phyloP scores from a whole-genome alignment of 257 asterid genomes.

The Salvia hispanica region DNA sequence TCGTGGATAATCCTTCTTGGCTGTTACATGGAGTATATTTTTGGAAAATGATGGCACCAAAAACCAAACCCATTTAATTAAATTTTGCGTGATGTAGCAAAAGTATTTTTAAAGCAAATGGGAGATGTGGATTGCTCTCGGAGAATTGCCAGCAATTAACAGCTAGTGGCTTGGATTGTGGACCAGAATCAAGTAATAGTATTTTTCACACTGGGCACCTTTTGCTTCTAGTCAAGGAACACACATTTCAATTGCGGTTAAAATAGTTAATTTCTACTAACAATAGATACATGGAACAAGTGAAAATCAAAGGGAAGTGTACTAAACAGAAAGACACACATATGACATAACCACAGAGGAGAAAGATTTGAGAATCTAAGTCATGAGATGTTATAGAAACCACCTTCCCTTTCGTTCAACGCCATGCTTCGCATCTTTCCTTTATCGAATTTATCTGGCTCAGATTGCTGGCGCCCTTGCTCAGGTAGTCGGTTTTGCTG shows the following conservation, averaged over 20 bases:
- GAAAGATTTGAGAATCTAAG: constrained; percentile 29
- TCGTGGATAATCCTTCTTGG: constrained; percentile 37
- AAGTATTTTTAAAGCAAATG: constrained; percentile 26
- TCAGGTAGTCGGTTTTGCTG: constrained; percentile 42
- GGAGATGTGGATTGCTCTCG: constrained; percentile 28
- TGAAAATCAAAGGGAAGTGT: constrained; percentile 27
- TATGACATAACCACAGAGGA: constrained; percentile 31
- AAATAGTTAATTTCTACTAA: constrained; percentile 16
- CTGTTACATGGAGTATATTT: constrained; percentile 24
- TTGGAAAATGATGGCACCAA: constrained; percentile 33
- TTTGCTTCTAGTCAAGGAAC: constrained; percentile 4
- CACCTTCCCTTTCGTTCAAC: constrained; percentile 40
- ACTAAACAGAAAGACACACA: constrained; percentile 29
- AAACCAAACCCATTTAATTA: constrained; percentile 21
- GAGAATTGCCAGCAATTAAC: background rate
- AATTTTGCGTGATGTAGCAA: constrained; percentile 8
- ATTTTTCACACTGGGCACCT: background rate
- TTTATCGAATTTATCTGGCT: constrained; percentile 70
- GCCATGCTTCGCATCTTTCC: constrained; percentile 83
- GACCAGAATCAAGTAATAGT: constrained; percentile 32
- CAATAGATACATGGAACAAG: constrained; percentile 29
- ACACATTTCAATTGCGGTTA: constrained; percentile 23
- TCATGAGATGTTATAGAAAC: constrained; percentile 18
- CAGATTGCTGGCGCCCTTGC: constrained; percentile 74
- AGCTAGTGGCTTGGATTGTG: constrained; percentile 28